Evolutionary conservation across 345 rosid species (phyloP), one percentile per base, ranked within the genome.

Genomic region (Populus euphratica): DNA sequence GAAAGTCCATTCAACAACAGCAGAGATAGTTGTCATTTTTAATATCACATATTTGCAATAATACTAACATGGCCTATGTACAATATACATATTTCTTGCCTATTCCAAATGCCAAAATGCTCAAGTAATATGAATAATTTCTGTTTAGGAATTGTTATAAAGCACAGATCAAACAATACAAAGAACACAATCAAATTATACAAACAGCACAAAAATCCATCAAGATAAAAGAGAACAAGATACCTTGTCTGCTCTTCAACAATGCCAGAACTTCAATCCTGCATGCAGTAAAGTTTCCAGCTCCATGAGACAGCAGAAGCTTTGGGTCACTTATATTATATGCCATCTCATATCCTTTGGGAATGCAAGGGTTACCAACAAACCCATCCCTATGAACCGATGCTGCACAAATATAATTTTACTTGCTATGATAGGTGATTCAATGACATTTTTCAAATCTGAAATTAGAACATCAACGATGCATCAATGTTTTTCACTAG

Each of bases 231-330:
- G 44, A 39, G 56, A 49, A 65, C 31, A 56, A 44, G 38, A 31
- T 77, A 87, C 90, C 90, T 75, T 78, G 69, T 73, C 65, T 80
- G 35, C 76, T 76, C 76, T 75, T 80, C 77, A 85, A 85, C 81
- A 83, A 73, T 66, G 81, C 76, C 68, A 75, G 70, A 75, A 85
- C 85, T 72, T 79, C 85, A 68, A 50, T 78, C 81, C 81, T 83
- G 80, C 90, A 87, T n/a, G 81, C 82, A 21, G 88, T 75, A 71
- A 81, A 83, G 83, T 87, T 85, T 54, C 90, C 90, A 77, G 84
- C 73, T 63, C 86, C 62, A 81, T 73, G 52, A 49, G 83, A 68
- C 44, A 47, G 17, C 41, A 73, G 41, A 78, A 76, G 73, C 79
- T 78, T 72, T 27, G 49, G 25, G 73, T 73, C 81, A 56, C 76